A percentile compares a stretch with the other conserved stretches of the same genome.
phyloP scores from a whole-genome alignment of 306 rosid genomes.

The Astragalus glycyphyllos region DNA sequence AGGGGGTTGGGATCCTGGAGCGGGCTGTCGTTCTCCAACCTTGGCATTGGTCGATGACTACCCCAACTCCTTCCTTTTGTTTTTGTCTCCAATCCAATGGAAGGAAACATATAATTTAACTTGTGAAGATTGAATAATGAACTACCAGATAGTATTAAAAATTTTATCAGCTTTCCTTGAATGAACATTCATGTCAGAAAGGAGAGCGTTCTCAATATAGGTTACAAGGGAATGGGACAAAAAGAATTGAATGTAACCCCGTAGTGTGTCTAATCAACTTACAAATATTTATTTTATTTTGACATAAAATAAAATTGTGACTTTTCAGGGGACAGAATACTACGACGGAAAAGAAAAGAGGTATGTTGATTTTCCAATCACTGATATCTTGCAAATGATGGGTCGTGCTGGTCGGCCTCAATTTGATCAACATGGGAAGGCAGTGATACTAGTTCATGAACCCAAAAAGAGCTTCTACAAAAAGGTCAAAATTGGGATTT shows the following conservation, averaged over 20 bases:
- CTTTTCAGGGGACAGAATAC: slow-evolving; percentile 87
- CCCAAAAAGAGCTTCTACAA: slow-evolving; percentile 98
- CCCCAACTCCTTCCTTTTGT: neutral
- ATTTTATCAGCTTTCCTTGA: neutral
- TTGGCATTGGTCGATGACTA: neutral
- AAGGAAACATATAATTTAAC: neutral
- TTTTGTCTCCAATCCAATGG: neutral
- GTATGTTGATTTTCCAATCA: slow-evolving; percentile 95
- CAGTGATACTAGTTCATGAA: slow-evolving; percentile 99
- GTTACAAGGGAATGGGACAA: neutral
- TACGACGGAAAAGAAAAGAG: slow-evolving; percentile 92
- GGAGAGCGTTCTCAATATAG: slow-evolving; percentile 4
- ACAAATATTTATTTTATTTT: slow-evolving; percentile 18
- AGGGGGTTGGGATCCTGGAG: neutral
- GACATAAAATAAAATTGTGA: slow-evolving; percentile 15
- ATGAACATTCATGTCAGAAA: neutral
- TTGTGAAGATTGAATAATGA: neutral
- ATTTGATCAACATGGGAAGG: slow-evolving; percentile 97
- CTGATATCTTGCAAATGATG: slow-evolving; percentile 99
- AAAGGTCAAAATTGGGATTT: slow-evolving; percentile 61
- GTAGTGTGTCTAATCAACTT: slow-evolving; percentile 5
- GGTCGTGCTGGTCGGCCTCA: slow-evolving; percentile 99
- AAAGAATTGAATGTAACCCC: slow-evolving; percentile 12
- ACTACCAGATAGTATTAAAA: slow-evolving; percentile 1
- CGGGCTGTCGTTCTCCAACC: slow-evolving; percentile 4